Evolutionary conservation across 768 basidiomycete genomes (phyloP).

Genomic region (Trametes villosa): DNA sequence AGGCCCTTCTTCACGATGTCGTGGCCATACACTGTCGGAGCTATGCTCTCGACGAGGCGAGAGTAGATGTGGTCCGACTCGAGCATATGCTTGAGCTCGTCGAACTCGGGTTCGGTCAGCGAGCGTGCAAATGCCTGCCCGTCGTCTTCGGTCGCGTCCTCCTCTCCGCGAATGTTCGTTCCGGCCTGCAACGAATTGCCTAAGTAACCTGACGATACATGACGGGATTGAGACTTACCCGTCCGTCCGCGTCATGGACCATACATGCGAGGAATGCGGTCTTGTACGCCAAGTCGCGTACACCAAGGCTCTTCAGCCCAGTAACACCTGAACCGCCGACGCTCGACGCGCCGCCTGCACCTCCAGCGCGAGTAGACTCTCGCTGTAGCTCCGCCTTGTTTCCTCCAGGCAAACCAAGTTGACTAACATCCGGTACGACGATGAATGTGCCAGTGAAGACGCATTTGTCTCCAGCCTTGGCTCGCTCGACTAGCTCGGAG

Average conservation of each 20-base stretch:
- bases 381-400: conserved; percentile 90
- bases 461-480: conserved; percentile 98
- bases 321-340: conserved; percentile 85
- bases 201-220: background rate
- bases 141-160: conserved; percentile 76
- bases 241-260: conserved; percentile 89
- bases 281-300: conserved; percentile 96
- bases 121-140: conserved; percentile 86
- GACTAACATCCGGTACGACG: conserved; percentile 97
- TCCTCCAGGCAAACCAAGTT: conserved; percentile 93
- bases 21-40: conserved; percentile 98
- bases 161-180: conserved; percentile 90
- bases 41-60: conserved; percentile 91
- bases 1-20: conserved; percentile 99
- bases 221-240: conserved; percentile 55
- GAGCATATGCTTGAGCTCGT: conserved; percentile 94
- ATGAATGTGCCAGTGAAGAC: conserved; percentile 98
- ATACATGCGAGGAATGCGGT: conserved; percentile 98
- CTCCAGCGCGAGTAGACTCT: conserved; percentile 72
- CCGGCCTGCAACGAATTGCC: conserved; percentile 54
- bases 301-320: conserved; percentile 92
- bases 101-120: conserved; percentile 91
- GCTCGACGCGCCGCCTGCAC: conserved; percentile 60
- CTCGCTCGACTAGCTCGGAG: conserved; percentile 95
- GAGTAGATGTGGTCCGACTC: conserved; percentile 94